Conservation (phyloP, 805 yeast genomes). For the Tetrapisispora fleetii region DNA sequence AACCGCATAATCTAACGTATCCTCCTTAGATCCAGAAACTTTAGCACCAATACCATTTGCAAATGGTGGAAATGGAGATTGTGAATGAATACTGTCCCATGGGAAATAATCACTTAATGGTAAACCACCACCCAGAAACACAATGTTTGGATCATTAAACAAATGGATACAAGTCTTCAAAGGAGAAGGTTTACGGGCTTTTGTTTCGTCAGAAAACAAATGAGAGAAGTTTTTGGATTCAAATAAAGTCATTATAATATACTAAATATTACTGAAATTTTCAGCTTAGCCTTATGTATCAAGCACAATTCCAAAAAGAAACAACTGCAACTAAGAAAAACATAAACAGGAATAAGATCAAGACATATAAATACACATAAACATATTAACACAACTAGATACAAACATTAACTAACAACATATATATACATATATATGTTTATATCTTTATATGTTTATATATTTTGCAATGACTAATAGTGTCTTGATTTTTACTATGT, state of each 20-base stretch:
- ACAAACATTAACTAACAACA: no score
- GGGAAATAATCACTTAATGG: constrained; percentile 91
- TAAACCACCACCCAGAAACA: constrained; percentile 91
- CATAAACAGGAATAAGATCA: no score
- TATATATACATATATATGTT: no score
- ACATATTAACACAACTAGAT: no score
- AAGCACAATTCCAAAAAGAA: no score
- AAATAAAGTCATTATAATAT: constrained; percentile 22
- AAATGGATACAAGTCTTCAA: constrained; percentile 79
- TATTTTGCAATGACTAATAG: no score
- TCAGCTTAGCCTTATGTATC: not conserved
- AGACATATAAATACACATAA: no score
- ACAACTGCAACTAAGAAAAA: no score
- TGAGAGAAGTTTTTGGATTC: constrained; percentile 65
- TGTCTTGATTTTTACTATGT: no score
- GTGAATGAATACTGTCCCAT: constrained; percentile 63
- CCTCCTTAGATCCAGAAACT: constrained; percentile 25
- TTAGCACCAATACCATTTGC: constrained; percentile 67
- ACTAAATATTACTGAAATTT: not conserved
- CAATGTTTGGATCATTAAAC: constrained; percentile 61
- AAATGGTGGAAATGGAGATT: constrained; percentile 75
- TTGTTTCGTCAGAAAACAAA: constrained; percentile 68
- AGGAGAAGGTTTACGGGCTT: constrained; percentile 65
- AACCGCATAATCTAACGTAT: constrained; percentile 13
- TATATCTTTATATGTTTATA: no score